Conservation (phyloP, 164 flowering plant genomes). For the Macadamia integrifolia region DNA sequence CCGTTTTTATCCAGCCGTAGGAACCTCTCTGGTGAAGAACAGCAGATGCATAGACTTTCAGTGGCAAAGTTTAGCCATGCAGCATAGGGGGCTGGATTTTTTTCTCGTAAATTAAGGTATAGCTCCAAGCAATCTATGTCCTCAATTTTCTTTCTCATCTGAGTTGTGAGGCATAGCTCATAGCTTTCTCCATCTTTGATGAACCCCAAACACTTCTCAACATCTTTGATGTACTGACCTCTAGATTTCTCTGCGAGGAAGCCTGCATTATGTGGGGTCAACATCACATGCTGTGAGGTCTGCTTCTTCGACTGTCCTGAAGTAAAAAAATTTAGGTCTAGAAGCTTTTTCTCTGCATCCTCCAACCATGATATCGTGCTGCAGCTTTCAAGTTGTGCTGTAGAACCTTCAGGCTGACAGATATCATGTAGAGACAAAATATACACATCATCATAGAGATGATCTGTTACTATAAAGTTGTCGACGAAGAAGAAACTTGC, state of each 20-base stretch:
- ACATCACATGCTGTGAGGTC: conserved; percentile 2
- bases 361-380: conserved; percentile 57
- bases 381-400: conserved; percentile 8
- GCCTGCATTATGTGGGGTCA: conserved; percentile 20
- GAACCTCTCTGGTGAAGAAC: conserved; percentile 97
- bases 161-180: conserved; percentile 92
- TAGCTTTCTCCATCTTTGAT: conserved; percentile 97
- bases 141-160: conserved; percentile 47
- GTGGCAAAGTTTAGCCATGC: conserved; percentile 88
- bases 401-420: conserved; percentile 5
- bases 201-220: conserved; percentile 59
- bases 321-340: conserved; percentile 26
- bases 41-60: conserved; percentile 66
- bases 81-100: conserved; percentile 96
- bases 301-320: conserved; percentile 11
- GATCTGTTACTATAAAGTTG: conserved; percentile 77
- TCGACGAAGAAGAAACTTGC: conserved; percentile 98
- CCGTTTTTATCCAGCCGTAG: conserved; percentile 60
- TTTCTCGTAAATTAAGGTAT: conserved; percentile 70
- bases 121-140: conserved; percentile 53
- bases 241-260: conserved; percentile 65
- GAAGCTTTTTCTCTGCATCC: conserved; percentile 55
- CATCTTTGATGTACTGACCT: conserved; percentile 66
- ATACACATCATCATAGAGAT: conserved; percentile 60
- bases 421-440: conserved; percentile 47